Conservation (phyloP, 106 monocot genomes). For the Acorus calamus region DNA sequence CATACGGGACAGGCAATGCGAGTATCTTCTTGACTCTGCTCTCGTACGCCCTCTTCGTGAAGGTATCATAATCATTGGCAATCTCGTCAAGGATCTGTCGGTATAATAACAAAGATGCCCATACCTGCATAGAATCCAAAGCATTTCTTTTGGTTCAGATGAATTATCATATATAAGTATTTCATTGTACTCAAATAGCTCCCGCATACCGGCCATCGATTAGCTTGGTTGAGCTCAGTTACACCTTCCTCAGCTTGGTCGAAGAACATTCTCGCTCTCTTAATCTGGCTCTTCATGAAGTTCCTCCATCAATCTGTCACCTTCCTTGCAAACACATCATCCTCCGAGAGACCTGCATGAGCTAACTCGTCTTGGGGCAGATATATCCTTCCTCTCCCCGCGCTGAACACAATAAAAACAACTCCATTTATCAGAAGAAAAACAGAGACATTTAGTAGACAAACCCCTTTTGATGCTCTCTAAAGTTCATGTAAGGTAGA, state of each 20-base stretch:
- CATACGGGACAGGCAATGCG: conserved; percentile 63
- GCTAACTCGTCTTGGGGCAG: conserved; percentile 33
- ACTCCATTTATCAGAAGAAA: too few species aligned
- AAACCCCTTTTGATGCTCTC: too few species aligned
- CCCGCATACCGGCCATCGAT: conserved; percentile 26
- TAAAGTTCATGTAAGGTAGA: too few species aligned
- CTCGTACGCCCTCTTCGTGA: conserved; percentile 96
- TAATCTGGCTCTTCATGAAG: conserved; percentile 36
- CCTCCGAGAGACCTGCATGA: conserved; percentile 19
- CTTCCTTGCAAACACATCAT: conserved; percentile 17
- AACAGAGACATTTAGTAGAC: too few species aligned
- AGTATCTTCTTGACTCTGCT: conserved; percentile 83
- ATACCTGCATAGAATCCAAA: conserved; percentile 39
- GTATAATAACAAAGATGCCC: conserved; percentile 75
- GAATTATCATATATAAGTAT: too few species aligned
- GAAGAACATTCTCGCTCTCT: conserved; percentile 31
- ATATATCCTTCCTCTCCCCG: conserved; percentile 32
- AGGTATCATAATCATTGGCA: conserved; percentile 88
- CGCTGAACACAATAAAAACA: conserved; percentile 3
- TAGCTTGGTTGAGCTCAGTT: conserved; percentile 22
- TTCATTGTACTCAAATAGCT: too few species aligned
- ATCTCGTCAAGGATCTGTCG: conserved; percentile 89
- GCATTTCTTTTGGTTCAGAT: too few species aligned
- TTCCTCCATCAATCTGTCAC: conserved; percentile 27
- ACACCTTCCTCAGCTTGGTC: conserved; percentile 24